Percentiles rank a stretch among this genome's conserved stretches.
These are phyloP conservation scores for Coniochaeta pulveracea DNA, from an alignment of 2,329 filamentous ascomycete species.

Conservation along the genomic window DNA sequence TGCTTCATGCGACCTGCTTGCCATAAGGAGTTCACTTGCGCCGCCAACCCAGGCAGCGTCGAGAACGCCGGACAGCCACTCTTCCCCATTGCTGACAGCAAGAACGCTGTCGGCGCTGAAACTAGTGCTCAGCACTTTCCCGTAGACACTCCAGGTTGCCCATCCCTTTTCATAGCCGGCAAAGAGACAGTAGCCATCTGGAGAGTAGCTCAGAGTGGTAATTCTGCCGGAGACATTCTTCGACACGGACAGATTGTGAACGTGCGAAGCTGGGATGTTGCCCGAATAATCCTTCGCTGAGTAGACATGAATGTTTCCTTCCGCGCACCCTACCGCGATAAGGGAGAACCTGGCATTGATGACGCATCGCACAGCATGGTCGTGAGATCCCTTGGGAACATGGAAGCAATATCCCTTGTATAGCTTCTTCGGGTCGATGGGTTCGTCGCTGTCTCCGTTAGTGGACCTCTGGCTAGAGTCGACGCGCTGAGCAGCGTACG, in stretches of 20 bases:
- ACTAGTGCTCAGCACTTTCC: conserved; percentile 76
- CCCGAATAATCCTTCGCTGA: conserved; percentile 86
- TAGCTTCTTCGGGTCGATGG: conserved; percentile 45
- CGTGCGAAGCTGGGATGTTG: conserved; percentile 81
- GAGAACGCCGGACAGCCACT: conserved; percentile 71
- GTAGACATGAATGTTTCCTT: conserved; percentile 79
- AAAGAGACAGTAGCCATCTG: conserved; percentile 93
- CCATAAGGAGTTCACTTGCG: conserved; percentile 74
- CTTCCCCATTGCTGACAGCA: conserved; percentile 58
- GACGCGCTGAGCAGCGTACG: conserved; percentile 79
- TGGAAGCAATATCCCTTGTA: conserved; percentile 94
- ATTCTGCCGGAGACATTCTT: conserved; percentile 55
- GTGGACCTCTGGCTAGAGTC: conserved; percentile 21
- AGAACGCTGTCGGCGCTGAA: conserved; percentile 60
- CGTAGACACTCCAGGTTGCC: conserved; percentile 96
- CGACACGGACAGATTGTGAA: conserved; percentile 59
- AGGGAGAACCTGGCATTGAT: conserved; percentile 95
- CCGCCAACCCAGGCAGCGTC: conserved; percentile 80
- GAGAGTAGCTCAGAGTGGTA: conserved; percentile 73
- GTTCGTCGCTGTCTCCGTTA: conserved; percentile 27
- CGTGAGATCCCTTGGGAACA: conserved; percentile 45
- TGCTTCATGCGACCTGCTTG: conserved; percentile 59
- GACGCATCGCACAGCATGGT: conserved; percentile 60
- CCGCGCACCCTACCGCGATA: conserved; percentile 72
- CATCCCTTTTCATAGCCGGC: conserved; percentile 87